phyloP scores from a whole-genome alignment of 2,329 filamentous ascomycete species.

The Penicillium sp. region DNA sequence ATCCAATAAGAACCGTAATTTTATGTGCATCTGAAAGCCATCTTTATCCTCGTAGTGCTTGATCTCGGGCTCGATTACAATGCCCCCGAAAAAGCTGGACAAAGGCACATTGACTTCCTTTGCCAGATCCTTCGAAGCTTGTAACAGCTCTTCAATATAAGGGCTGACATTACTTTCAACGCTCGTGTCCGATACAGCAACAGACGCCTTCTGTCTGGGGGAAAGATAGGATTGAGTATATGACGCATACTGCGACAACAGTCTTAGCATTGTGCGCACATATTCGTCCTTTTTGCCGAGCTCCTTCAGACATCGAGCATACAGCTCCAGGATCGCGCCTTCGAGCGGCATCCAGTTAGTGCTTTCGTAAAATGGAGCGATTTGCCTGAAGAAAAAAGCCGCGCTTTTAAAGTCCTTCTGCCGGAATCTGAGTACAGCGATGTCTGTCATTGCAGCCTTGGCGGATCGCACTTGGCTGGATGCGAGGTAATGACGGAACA shows the following conservation, averaged over 20 bases:
- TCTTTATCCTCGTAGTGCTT: conserved; percentile 68
- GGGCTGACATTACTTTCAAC: conserved; percentile 29
- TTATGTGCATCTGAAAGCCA: conserved; percentile 67
- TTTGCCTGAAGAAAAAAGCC: conserved; percentile 70
- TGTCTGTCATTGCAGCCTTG: conserved; percentile 73
- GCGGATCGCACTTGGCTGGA: conserved; percentile 75
- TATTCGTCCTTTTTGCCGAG: conserved; percentile 75
- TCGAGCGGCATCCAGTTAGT: conserved; percentile 77
- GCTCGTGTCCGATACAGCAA: conserved; percentile 28
- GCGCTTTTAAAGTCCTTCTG: conserved; percentile 70
- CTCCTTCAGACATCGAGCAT: conserved; percentile 74
- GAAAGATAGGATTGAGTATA: conserved; percentile 30
- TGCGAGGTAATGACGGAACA: conserved; percentile 75
- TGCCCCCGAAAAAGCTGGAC: conserved; percentile 66
- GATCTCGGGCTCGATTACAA: conserved; percentile 65
- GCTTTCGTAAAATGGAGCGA: conserved; percentile 74
- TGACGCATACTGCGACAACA: conserved; percentile 45
- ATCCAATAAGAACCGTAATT: conserved; percentile 66
- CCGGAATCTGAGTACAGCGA: conserved; percentile 78
- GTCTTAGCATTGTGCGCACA: conserved; percentile 67
- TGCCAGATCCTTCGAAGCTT: conserved; percentile 47
- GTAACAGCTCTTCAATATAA: conserved; percentile 42
- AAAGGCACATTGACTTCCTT: conserved; percentile 66
- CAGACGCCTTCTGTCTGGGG: conserved; percentile 26
- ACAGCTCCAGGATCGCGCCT: conserved; percentile 78